Conservation (phyloP, 306 rosid genomes). For the Cicer bijugum region DNA sequence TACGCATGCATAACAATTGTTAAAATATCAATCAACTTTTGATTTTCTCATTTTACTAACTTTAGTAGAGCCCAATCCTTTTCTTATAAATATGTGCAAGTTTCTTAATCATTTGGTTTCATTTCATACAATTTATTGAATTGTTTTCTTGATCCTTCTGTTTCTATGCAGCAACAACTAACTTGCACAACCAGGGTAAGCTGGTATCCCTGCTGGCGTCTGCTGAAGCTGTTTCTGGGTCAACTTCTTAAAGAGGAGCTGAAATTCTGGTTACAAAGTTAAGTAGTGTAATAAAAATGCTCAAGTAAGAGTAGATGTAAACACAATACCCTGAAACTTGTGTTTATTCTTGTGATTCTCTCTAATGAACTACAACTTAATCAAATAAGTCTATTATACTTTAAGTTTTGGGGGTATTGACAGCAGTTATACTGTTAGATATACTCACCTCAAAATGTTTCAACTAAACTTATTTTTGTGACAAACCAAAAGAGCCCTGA, state of each 20-base stretch:
- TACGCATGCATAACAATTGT: too few relatives aligned
- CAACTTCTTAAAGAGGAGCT: conserved; percentile 49
- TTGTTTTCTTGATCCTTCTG: conserved; percentile 30
- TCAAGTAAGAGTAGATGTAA: neutral
- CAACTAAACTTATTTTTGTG: neutral
- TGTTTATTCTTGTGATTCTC: neutral
- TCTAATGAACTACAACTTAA: conserved; percentile 7
- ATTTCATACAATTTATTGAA: neutral
- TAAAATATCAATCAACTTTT: too few relatives aligned
- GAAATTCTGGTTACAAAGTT: conserved; percentile 13
- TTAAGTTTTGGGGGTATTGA: conserved; percentile 7
- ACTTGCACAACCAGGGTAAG: conserved; percentile 64
- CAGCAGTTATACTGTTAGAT: neutral
- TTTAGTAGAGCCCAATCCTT: too few relatives aligned
- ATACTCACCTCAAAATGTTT: neutral
- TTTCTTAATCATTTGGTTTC: conserved; percentile 31
- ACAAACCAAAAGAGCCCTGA: neutral
- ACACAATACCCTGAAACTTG: neutral
- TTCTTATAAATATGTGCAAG: neutral
- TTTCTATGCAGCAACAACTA: conserved; percentile 61
- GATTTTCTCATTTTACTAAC: too few relatives aligned
- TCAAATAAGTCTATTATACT: neutral
- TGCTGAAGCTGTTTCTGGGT: conserved; percentile 63
- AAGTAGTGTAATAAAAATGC: conserved; percentile 36
- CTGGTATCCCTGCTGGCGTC: conserved; percentile 68